These are phyloP conservation scores for Glarea lozoyensis DNA, from an alignment of 495 filamentous ascomycete species.

Conservation along the genomic window DNA sequence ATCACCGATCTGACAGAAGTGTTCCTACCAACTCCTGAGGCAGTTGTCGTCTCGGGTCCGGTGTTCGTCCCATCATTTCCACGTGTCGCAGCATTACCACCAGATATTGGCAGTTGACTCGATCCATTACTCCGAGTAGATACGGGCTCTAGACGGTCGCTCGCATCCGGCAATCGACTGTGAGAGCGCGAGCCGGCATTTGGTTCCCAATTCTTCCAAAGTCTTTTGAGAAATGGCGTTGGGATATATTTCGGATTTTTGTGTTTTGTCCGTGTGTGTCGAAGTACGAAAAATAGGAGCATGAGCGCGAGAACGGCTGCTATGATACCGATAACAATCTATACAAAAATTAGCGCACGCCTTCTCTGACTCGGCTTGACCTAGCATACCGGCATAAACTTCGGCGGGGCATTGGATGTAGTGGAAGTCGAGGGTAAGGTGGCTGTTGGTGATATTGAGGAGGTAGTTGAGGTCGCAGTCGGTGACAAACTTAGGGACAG, in stretches of 20 bases:
- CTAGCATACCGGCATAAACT: no score
- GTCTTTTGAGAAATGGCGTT: constrained; percentile 43
- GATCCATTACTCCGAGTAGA: neutral
- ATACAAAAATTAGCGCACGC: no score
- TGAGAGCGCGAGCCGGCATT: constrained; percentile 20
- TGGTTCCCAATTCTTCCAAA: constrained; percentile 54
- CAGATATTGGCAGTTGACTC: constrained; percentile 8
- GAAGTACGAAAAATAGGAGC: constrained; percentile 36
- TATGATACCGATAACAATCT: constrained; percentile 29
- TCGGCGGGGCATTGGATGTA: no score
- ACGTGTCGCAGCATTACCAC: constrained; percentile 10
- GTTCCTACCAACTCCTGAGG: constrained; percentile 58
- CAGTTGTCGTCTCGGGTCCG: constrained; percentile 17
- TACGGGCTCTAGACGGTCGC: constrained; percentile 21
- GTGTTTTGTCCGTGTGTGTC: constrained; percentile 33
- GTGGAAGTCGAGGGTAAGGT: no score
- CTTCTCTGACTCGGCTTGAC: no score
- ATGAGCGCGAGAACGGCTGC: constrained; percentile 32
- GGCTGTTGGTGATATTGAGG: no score
- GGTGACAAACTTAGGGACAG: no score
- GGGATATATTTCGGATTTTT: constrained; percentile 49
- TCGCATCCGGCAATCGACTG: constrained; percentile 16
- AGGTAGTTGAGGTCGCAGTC: no score
- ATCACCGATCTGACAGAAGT: constrained; percentile 86
- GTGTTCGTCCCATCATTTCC: constrained; percentile 7